Evolutionary conservation across 169 alveolate genomes (phyloP).

Genomic region (Plasmodium malariae): DNA sequence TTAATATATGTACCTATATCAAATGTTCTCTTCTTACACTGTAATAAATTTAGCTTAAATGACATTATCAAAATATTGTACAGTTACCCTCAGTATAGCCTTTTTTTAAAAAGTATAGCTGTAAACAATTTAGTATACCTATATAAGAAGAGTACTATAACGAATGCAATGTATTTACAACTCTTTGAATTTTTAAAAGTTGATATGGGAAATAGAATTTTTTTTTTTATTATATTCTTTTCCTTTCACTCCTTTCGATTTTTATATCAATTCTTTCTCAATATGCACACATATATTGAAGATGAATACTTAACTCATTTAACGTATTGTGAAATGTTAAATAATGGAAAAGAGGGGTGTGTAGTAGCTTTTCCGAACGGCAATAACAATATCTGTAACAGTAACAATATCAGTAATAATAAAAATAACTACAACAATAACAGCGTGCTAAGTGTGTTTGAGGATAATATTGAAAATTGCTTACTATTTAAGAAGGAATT

Average conservation of each 20-base stretch:
- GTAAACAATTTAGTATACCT: slow-evolving; percentile 41
- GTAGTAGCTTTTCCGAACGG: no score
- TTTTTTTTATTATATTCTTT: slow-evolving; percentile 66
- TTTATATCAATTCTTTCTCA: slow-evolving; percentile 35
- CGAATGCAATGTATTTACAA: slow-evolving; percentile 66
- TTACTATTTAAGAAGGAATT: slow-evolving; percentile 32
- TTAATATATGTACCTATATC: slow-evolving; percentile 49
- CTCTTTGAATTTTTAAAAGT: slow-evolving; percentile 71
- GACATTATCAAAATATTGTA: slow-evolving; percentile 46
- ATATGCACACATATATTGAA: slow-evolving; percentile 67
- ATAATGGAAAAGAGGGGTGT: background rate
- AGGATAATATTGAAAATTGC: slow-evolving; percentile 13
- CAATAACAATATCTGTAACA: background rate
- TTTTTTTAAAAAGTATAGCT: slow-evolving; percentile 37
- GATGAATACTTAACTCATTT: slow-evolving; percentile 22
- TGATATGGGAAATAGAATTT: slow-evolving; percentile 57
- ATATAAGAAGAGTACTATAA: slow-evolving; percentile 61
- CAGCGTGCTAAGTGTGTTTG: background rate
- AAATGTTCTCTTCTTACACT: slow-evolving; percentile 39
- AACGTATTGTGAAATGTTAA: background rate
- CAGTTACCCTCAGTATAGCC: slow-evolving; percentile 68
- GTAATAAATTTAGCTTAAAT: slow-evolving; percentile 50
- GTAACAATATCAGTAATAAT: background rate
- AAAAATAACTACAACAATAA: background rate
- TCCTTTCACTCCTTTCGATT: slow-evolving; percentile 55